These are phyloP conservation scores for Scedosporium boydii DNA, from an alignment of 2,329 filamentous ascomycete species.

Conservation along the genomic window DNA sequence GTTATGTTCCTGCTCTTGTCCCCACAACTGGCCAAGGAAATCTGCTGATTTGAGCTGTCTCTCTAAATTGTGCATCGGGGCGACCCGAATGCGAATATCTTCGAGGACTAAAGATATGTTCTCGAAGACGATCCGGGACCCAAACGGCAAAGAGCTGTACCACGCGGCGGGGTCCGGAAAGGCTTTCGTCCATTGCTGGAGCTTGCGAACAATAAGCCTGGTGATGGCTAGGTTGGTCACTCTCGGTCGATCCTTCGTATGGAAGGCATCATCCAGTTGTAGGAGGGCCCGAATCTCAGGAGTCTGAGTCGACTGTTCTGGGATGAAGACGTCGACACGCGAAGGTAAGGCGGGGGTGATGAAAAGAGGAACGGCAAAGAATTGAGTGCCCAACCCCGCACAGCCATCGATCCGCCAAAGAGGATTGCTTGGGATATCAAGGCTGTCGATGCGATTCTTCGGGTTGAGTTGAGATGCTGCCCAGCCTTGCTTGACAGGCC, in stretches of 20 bases:
- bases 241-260: constrained; percentile 40
- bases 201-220: constrained; percentile 41
- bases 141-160: constrained; percentile 44
- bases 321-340: constrained; percentile 49
- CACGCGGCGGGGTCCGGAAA: constrained; percentile 19
- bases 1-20: constrained; percentile 30
- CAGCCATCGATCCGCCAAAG: constrained; percentile 52
- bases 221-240: constrained; percentile 41
- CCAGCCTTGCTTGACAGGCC: constrained; percentile 25
- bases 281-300: constrained; percentile 33
- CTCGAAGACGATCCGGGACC: constrained; percentile 45
- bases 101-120: constrained; percentile 37
- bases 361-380: constrained; percentile 46
- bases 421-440: constrained; percentile 31
- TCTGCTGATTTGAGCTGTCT: constrained; percentile 36
- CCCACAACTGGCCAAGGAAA: constrained; percentile 34
- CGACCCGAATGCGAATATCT: constrained; percentile 35
- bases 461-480: constrained; percentile 43
- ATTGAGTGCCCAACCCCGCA: constrained; percentile 47
- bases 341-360: constrained; percentile 34
- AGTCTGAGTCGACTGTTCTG: constrained; percentile 34
- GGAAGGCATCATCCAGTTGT: constrained; percentile 41
- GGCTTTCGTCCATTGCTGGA: constrained; percentile 39
- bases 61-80: constrained; percentile 43
- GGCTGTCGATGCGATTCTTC: constrained; percentile 50